phyloP scores from a whole-genome alignment of 305 asterid species.

The Solanum hybrid region DNA sequence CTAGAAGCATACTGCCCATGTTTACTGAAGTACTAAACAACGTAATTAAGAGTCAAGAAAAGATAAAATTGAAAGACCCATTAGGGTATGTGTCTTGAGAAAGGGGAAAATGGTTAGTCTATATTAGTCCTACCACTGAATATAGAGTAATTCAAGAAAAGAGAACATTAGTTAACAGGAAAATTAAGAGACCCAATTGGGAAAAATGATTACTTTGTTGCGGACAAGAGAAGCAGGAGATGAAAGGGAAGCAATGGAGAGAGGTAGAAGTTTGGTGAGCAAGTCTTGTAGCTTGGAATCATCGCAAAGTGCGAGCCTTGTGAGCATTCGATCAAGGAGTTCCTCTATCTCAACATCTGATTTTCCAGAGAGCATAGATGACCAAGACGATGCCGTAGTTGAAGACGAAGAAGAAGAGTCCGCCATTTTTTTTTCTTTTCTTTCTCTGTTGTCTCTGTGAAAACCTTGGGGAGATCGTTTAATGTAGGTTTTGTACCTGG shows the following conservation, averaged over 20 bases:
- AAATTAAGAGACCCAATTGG: background rate
- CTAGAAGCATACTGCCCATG: background rate
- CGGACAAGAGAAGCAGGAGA: constrained; percentile 54
- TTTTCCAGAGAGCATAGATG: constrained; percentile 53
- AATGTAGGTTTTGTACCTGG: background rate
- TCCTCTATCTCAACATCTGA: constrained; percentile 70
- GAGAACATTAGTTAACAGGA: background rate
- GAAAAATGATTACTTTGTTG: constrained; percentile 44
- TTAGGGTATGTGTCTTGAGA: background rate
- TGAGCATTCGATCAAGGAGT: constrained; percentile 77
- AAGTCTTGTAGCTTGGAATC: constrained; percentile 82
- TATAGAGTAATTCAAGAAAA: too few relatives aligned
- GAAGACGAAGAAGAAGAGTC: constrained; percentile 38
- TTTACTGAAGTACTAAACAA: background rate
- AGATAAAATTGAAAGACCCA: background rate
- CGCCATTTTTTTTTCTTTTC: constrained; percentile 28
- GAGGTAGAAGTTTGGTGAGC: constrained; percentile 83
- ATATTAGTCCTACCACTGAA: background rate
- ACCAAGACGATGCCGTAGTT: constrained; percentile 27
- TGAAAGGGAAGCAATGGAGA: constrained; percentile 75
- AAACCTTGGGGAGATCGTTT: background rate
- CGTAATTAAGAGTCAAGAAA: background rate
- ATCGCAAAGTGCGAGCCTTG: constrained; percentile 90
- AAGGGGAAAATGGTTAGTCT: background rate
- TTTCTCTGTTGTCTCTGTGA: too few relatives aligned